Conservation (phyloP, 306 rosid species). For the Fragaria vesca region DNA sequence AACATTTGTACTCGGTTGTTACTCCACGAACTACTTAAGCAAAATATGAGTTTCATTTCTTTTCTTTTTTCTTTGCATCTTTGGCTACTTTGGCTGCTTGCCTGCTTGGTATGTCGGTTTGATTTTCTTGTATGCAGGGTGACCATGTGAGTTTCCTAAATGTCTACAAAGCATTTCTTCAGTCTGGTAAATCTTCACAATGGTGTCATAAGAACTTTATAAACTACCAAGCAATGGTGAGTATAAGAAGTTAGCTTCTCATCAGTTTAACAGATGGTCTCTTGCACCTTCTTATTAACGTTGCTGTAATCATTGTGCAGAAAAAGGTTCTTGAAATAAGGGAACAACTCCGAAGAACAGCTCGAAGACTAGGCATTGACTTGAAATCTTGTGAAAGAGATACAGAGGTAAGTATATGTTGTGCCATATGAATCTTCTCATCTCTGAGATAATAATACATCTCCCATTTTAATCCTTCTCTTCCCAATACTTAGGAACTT, state of each 20-base stretch:
- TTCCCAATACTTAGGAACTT: not conserved
- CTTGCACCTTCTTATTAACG: not conserved
- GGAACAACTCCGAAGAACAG: conserved; percentile 82
- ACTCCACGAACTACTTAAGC: not conserved
- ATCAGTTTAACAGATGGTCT: not conserved
- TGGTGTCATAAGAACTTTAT: conserved; percentile 90
- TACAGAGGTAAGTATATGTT: conserved; percentile 47
- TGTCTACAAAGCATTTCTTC: conserved; percentile 86
- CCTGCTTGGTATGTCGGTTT: not conserved
- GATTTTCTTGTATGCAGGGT: conserved; percentile 54
- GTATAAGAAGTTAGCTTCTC: conserved; percentile 24
- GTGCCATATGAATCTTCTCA: not conserved
- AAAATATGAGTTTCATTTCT: not conserved
- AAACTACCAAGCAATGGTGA: conserved; percentile 93
- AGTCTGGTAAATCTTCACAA: conserved; percentile 88
- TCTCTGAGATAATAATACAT: conserved; percentile 3
- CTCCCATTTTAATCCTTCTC: not conserved
- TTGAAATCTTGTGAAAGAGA: conserved; percentile 76
- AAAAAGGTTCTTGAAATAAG: conserved; percentile 85
- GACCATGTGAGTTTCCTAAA: conserved; percentile 90
- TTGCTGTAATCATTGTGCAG: conserved; percentile 40
- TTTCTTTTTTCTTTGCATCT: not conserved
- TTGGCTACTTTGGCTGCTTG: not conserved
- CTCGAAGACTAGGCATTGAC: conserved; percentile 75
- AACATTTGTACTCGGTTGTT: not conserved